These are phyloP conservation scores for Pleurotus pulmonarius DNA, from an alignment of 768 basidiomycete species.

Conservation along the genomic window DNA sequence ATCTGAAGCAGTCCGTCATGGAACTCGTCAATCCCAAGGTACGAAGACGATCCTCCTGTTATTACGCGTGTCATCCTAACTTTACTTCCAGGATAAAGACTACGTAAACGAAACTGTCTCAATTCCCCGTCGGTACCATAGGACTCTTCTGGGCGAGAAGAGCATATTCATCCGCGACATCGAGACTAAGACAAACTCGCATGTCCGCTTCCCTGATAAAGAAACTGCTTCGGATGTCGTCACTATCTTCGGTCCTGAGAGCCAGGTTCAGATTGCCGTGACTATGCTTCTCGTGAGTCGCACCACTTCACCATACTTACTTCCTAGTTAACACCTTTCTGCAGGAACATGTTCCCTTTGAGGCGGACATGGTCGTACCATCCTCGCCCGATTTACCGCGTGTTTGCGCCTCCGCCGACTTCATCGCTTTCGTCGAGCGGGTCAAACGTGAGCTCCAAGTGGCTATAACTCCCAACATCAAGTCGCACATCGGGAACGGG, in stretches of 20 bases:
- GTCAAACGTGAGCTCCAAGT: constrained; percentile 95
- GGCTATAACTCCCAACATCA: constrained; percentile 79
- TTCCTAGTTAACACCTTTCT: constrained; percentile 7
- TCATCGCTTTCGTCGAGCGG: constrained; percentile 79
- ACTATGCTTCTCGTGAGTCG: constrained; percentile 85
- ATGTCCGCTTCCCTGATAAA: constrained; percentile 89
- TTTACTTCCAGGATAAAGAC: constrained; percentile 78
- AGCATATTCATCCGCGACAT: constrained; percentile 97
- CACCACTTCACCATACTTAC: not conserved
- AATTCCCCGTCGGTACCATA: constrained; percentile 93
- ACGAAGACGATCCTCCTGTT: constrained; percentile 14
- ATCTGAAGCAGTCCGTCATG: constrained; percentile 95
- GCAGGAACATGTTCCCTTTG: constrained; percentile 94
- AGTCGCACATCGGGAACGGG: constrained; percentile 46
- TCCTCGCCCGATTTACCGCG: constrained; percentile 75
- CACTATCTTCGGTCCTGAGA: constrained; percentile 95
- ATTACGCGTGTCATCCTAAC: not conserved
- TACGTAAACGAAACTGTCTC: constrained; percentile 91
- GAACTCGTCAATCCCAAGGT: constrained; percentile 97
- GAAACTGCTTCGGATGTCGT: constrained; percentile 93
- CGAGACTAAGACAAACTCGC: constrained; percentile 93
- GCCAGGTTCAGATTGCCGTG: constrained; percentile 93
- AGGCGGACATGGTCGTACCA: constrained; percentile 91
- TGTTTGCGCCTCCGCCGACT: constrained; percentile 77
- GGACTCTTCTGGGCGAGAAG: constrained; percentile 93